Evolutionary conservation across 371 early-diverging fungal genomes (phyloP).

Genomic region (Mucor plumbeus): DNA sequence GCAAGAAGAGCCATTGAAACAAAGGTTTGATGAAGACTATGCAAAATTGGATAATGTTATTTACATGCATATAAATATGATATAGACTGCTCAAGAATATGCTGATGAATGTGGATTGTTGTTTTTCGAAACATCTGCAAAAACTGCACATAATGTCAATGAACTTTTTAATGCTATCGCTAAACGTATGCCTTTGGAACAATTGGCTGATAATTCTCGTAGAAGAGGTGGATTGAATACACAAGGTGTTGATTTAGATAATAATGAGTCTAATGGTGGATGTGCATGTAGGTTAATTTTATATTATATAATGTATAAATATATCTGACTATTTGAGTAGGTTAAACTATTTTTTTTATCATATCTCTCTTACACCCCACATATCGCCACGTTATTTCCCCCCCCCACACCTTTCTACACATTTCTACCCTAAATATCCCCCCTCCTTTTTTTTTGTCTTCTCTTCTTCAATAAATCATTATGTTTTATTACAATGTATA

Average conservation of each 20-base stretch:
- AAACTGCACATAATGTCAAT: slow-evolving; percentile 84
- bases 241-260: slow-evolving; percentile 47
- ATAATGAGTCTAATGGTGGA: slow-evolving; percentile 34
- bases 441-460: too few species aligned
- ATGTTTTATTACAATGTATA: too few species aligned
- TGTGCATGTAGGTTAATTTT: slow-evolving; percentile 49
- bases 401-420: neutral
- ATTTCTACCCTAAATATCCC: neutral
- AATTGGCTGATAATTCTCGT: slow-evolving; percentile 48
- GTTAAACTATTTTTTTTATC: neutral
- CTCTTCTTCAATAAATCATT: neutral
- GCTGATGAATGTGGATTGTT: slow-evolving; percentile 87
- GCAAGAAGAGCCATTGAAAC: slow-evolving; percentile 72
- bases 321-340: neutral
- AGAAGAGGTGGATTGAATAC: slow-evolving; percentile 41
- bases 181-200: slow-evolving; percentile 53
- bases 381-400: too few species aligned
- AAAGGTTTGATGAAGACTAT: slow-evolving; percentile 42
- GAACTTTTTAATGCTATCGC: slow-evolving; percentile 82
- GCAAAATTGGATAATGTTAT: neutral
- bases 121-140: slow-evolving; percentile 95
- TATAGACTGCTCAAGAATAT: slow-evolving; percentile 85
- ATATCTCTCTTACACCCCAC: too few species aligned
- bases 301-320: neutral
- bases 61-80: neutral